These are phyloP conservation scores for Fusarium algeriense DNA, from an alignment of 2,329 filamentous ascomycete genomes.

Conservation along the genomic window DNA sequence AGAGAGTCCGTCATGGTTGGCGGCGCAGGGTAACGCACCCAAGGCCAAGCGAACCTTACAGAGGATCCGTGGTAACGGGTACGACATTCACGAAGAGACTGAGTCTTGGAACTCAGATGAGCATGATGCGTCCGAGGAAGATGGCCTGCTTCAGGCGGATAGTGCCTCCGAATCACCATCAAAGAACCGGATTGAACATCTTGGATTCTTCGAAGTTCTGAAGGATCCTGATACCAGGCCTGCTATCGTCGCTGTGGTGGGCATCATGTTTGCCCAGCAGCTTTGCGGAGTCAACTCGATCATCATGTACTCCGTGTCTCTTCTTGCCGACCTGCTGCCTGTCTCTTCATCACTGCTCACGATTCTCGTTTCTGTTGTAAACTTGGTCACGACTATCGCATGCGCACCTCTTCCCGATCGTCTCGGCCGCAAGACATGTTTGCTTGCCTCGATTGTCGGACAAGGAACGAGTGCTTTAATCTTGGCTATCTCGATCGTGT, in stretches of 20 bases:
- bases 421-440: constrained; percentile 86
- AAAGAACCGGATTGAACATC: constrained; percentile 51
- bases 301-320: constrained; percentile 97
- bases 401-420: constrained; percentile 89
- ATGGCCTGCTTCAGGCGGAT: constrained; percentile 69
- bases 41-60: constrained; percentile 77
- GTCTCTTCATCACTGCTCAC: constrained; percentile 86
- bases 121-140: constrained; percentile 70
- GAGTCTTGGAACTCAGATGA: constrained; percentile 67
- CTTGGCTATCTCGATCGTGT: constrained; percentile 84
- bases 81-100: constrained; percentile 80
- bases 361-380: constrained; percentile 87
- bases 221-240: constrained; percentile 75
- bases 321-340: constrained; percentile 84
- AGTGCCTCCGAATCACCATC: constrained; percentile 47
- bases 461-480: constrained; percentile 84
- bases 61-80: constrained; percentile 77
- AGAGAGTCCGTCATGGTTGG: constrained; percentile 91
- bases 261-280: constrained; percentile 93
- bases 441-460: constrained; percentile 84
- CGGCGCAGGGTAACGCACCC: constrained; percentile 71
- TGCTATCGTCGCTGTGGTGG: constrained; percentile 84
- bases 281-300: constrained; percentile 96
- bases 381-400: constrained; percentile 83
- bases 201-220: constrained; percentile 75